Evolutionary conservation across 1,139 yeast species (phyloP).

Genomic region (Geotrichum bryndzae): DNA sequence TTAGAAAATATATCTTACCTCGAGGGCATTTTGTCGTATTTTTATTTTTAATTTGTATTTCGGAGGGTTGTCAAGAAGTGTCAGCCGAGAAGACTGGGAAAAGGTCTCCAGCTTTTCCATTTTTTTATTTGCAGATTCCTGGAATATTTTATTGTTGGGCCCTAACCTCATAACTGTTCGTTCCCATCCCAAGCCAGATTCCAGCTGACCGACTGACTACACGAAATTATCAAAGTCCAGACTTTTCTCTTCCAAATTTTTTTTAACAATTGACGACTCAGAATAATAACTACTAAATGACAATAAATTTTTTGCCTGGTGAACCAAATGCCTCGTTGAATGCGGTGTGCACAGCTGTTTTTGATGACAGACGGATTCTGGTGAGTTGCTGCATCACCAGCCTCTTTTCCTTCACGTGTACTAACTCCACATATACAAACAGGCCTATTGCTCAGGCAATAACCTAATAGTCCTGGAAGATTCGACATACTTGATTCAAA

Average conservation of each 20-base stretch:
- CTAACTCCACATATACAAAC: background rate
- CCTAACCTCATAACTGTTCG: slow-evolving; percentile 4
- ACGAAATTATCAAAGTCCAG: background rate
- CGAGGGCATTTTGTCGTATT: slow-evolving; percentile 14
- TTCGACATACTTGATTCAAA: slow-evolving; percentile 55
- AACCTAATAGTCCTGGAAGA: slow-evolving; percentile 63
- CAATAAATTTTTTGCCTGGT: slow-evolving; percentile 65
- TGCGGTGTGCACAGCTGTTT: slow-evolving; percentile 55
- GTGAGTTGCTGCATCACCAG: slow-evolving; percentile 25
- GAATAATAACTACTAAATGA: slow-evolving; percentile 20
- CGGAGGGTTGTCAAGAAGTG: background rate
- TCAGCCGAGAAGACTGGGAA: background rate
- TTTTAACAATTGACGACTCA: background rate
- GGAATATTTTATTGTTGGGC: background rate
- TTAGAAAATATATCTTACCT: slow-evolving; percentile 5
- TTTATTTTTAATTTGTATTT: background rate
- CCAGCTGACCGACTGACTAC: background rate
- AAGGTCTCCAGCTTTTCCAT: background rate
- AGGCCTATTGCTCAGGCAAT: slow-evolving; percentile 82
- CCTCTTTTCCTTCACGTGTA: background rate
- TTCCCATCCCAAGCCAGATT: background rate
- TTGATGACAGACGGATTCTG: slow-evolving; percentile 63
- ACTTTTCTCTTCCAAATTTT: background rate
- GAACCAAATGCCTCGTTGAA: slow-evolving; percentile 59
- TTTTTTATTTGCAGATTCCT: background rate